phyloP scores from a whole-genome alignment of 2,329 filamentous ascomycete genomes.

The Parastagonospora avenae region DNA sequence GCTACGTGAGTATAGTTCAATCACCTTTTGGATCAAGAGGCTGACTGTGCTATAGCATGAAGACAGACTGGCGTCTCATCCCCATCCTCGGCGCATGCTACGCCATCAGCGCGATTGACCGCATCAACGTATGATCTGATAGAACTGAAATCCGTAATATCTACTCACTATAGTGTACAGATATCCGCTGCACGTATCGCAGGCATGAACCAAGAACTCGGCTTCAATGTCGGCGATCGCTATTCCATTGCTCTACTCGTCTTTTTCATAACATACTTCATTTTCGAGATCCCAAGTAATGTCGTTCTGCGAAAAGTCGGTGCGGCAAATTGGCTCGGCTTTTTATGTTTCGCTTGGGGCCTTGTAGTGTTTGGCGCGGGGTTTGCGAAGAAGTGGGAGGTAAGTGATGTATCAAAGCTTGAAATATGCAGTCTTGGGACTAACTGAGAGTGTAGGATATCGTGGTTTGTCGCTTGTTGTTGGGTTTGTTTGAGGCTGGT shows the following conservation, averaged over 20 bases:
- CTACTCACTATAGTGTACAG: slow-evolving; percentile 1
- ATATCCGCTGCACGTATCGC: slow-evolving; percentile 44
- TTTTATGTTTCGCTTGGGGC: slow-evolving; percentile 27
- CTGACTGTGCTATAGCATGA: slow-evolving; percentile 27
- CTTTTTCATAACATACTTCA: slow-evolving; percentile 59
- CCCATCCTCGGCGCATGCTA: slow-evolving; percentile 35
- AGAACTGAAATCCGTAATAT: too few species aligned
- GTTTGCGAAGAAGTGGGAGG: slow-evolving; percentile 23
- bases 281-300: slow-evolving; percentile 59
- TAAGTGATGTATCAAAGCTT: neutral
- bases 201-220: slow-evolving; percentile 53
- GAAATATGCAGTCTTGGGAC: neutral
- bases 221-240: slow-evolving; percentile 48
- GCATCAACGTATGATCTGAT: slow-evolving; percentile 17
- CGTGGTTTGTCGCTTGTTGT: slow-evolving; percentile 23
- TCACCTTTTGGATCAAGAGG: neutral
- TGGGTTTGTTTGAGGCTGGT: slow-evolving; percentile 29
- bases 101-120: slow-evolving; percentile 26
- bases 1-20: slow-evolving; percentile 12
- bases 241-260: slow-evolving; percentile 57
- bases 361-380: slow-evolving; percentile 21
- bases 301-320: slow-evolving; percentile 51
- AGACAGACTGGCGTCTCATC: slow-evolving; percentile 32
- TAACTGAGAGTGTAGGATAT: slow-evolving; percentile 8
- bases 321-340: slow-evolving; percentile 27